Base-by-base conservation (phyloP, 2,329 filamentous ascomycete genomes). In the Cyphellophora attinorum region DNA sequence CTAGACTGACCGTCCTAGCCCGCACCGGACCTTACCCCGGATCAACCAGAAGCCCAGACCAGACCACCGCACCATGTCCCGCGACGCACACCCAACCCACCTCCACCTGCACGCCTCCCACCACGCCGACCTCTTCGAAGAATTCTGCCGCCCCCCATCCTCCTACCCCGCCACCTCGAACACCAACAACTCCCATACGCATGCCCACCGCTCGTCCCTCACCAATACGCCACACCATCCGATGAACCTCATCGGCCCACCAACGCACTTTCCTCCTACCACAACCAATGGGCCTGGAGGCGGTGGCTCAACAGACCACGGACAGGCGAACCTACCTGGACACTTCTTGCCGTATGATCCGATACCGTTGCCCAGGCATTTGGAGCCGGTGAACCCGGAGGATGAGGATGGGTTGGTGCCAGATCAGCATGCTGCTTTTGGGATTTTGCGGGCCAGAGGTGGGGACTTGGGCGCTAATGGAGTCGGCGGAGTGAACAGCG, bases 321-420 rank as follows among this genome's bases (percentile, higher is more conserved):
- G 38, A 34, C 47, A 43, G 38, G 42, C 42, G 12, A 39, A 41
- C 5, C 43, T 60, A 2, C 52, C 52, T 5, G 50, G 60, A 32
- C 58, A 59, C 4, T 65, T 58, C 50, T 53, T 68, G 5, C 64
- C 66, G n/a, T 57, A 66, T 35, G 76, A 80, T 51, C 70, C 76
- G 30, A 76, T 80, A 51, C 68, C 72, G 47, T 67, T 80, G 2
- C 61, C 68, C 5, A 66, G 70, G 11, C 69, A 78, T 38, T 68
- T 75, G 38, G 72, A 78, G 49, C 76, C 76, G 0, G 55, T 74
- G 11, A 79, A 79, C 42, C 76, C 76, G 0, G 76, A 79, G 51
- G 76, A 79, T 42, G 74, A 80, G 52, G 76, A 79, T 41, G 76
- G 79, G 45, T 71, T 79, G 3, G 74, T 79, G 11, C 76, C 76